Evolutionary conservation across 192 early-diverging fungal species (phyloP).

Genomic region (Gonapodya prolifera): DNA sequence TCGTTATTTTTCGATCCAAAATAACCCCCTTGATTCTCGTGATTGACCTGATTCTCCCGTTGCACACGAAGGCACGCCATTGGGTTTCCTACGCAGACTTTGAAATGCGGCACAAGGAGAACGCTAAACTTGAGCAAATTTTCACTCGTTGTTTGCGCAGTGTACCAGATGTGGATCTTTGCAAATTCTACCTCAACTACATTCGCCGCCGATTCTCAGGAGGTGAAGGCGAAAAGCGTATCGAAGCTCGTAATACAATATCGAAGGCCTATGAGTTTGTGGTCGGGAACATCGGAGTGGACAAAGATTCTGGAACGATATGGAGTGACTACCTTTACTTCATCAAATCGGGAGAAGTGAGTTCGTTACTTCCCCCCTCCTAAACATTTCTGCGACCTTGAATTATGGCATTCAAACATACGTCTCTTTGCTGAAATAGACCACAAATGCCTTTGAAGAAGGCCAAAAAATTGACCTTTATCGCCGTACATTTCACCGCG

Average conservation of each 20-base stretch:
- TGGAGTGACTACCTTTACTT: constrained; percentile 84
- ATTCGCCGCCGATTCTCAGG: constrained; percentile 30
- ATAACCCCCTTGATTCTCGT: neutral
- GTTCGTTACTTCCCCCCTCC: neutral
- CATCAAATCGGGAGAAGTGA: constrained; percentile 58
- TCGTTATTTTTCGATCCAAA: constrained; percentile 11
- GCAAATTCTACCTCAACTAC: constrained; percentile 80
- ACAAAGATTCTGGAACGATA: constrained; percentile 75
- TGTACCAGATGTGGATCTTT: constrained; percentile 77
- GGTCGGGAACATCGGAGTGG: constrained; percentile 71
- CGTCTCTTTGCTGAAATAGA: constrained; percentile 16
- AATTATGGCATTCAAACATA: constrained; percentile 8
- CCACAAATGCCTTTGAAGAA: constrained; percentile 66
- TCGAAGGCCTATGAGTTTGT: constrained; percentile 80
- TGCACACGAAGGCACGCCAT: constrained; percentile 38
- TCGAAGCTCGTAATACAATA: constrained; percentile 55
- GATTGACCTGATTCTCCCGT: neutral
- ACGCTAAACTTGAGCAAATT: constrained; percentile 64
- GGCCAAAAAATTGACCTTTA: constrained; percentile 77
- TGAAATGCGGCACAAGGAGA: constrained; percentile 65
- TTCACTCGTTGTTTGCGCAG: constrained; percentile 68
- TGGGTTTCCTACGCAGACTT: constrained; percentile 69
- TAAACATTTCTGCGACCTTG: too few species aligned
- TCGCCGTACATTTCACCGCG: constrained; percentile 72
- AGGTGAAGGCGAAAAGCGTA: constrained; percentile 23